Percentiles rank a stretch among this genome's conserved stretches.
phyloP scores from a whole-genome alignment of 768 basidiomycete genomes.

The Tricholoma flavovirens region DNA sequence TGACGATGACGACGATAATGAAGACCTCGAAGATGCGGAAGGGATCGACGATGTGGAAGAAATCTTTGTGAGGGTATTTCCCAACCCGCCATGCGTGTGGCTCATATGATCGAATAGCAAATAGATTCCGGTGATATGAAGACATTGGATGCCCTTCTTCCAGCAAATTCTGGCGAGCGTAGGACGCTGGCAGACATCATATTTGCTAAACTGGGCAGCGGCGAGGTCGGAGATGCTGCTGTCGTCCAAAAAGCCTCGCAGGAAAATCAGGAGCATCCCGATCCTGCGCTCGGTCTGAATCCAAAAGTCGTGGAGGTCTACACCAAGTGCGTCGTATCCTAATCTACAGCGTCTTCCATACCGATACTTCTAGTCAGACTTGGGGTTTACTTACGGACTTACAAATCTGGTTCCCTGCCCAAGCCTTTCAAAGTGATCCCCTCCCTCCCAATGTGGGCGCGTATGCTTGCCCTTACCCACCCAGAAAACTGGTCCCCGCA shows the following conservation, averaged over 20 bases:
- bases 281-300: conserved; percentile 85
- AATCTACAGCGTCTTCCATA: not conserved
- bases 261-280: conserved; percentile 57
- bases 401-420: conserved; percentile 91
- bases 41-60: conserved; percentile 53
- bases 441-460: conserved; percentile 92
- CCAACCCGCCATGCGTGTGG: conserved; percentile 1
- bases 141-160: conserved; percentile 76
- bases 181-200: conserved; percentile 95
- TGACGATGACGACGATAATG: conserved; percentile 37
- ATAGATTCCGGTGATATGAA: conserved; percentile 89
- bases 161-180: conserved; percentile 67
- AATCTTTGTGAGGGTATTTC: conserved; percentile 44
- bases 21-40: conserved; percentile 31
- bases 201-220: conserved; percentile 81
- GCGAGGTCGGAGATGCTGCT: conserved; percentile 46
- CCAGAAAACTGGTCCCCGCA: conserved; percentile 96
- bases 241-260: conserved; percentile 57
- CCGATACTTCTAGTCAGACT: conserved; percentile 45
- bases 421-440: conserved; percentile 99
- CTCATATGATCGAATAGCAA: conserved; percentile 43
- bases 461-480: conserved; percentile 85
- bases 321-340: conserved; percentile 59
- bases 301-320: conserved; percentile 92
- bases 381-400: conserved; percentile 76